These are phyloP conservation scores for Asterophora lycoperdoides DNA, from an alignment of 768 basidiomycete genomes.

Conservation along the genomic window DNA sequence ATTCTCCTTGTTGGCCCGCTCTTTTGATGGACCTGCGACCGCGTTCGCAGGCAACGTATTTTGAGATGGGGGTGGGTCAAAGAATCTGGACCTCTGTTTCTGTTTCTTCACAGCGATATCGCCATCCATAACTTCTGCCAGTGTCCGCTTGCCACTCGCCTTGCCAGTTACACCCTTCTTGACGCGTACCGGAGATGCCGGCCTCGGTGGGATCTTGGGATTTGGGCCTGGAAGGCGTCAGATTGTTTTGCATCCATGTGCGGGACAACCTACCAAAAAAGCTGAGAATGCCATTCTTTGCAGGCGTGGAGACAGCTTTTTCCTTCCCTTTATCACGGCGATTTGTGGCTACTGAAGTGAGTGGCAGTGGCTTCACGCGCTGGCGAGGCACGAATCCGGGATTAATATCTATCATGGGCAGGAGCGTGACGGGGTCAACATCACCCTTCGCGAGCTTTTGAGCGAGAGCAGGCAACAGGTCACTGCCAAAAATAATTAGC, in stretches of 20 bases:
- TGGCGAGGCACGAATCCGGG: slow-evolving; percentile 49
- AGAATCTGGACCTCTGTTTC: slow-evolving; percentile 39
- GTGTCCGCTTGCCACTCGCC: slow-evolving; percentile 71
- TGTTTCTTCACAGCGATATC: slow-evolving; percentile 51
- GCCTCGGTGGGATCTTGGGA: slow-evolving; percentile 32
- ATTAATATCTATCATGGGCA: slow-evolving; percentile 78
- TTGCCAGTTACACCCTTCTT: slow-evolving; percentile 40
- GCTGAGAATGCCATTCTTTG: slow-evolving; percentile 42
- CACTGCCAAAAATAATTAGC: slow-evolving; percentile 36
- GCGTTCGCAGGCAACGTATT: slow-evolving; percentile 10
- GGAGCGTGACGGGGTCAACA: slow-evolving; percentile 61
- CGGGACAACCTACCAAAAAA: slow-evolving; percentile 55
- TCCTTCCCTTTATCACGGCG: slow-evolving; percentile 41
- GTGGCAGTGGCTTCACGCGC: slow-evolving; percentile 36
- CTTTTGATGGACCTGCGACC: slow-evolving; percentile 32
- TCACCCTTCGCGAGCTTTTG: slow-evolving; percentile 64
- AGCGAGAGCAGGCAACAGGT: slow-evolving; percentile 61
- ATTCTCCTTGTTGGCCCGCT: slow-evolving; percentile 42
- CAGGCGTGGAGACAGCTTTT: slow-evolving; percentile 38
- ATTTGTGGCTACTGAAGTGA: slow-evolving; percentile 19
- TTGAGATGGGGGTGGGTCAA: slow-evolving; percentile 13
- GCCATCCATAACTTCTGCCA: slow-evolving; percentile 66
- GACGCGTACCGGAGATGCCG: slow-evolving; percentile 14
- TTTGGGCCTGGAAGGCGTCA: slow-evolving; percentile 34
- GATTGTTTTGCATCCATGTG: not conserved